phyloP scores from a whole-genome alignment of 2,329 filamentous ascomycete species.

The Aspergillus sclerotialis region DNA sequence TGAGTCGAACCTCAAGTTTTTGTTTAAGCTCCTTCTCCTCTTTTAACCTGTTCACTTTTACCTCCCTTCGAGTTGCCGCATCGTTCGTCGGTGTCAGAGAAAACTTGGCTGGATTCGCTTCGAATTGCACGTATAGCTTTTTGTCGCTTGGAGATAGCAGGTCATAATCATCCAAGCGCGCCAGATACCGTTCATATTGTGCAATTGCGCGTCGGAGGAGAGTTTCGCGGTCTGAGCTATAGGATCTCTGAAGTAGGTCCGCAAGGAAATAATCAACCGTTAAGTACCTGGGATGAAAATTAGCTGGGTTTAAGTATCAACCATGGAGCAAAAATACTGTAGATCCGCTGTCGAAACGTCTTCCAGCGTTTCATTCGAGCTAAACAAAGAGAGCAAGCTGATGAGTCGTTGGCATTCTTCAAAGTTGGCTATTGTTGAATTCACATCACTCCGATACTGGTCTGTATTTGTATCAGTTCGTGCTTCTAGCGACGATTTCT shows the following conservation, averaged over 20 bases:
- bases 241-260: constrained; percentile 63
- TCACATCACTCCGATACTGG: constrained; percentile 61
- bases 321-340: constrained; percentile 46
- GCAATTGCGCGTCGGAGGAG: constrained; percentile 58
- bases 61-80: constrained; percentile 64
- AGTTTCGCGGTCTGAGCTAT: constrained; percentile 57
- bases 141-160: constrained; percentile 60
- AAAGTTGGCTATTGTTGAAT: constrained; percentile 62
- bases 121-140: constrained; percentile 65
- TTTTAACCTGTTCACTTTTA: constrained; percentile 79
- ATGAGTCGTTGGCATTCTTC: constrained; percentile 65
- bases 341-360: constrained; percentile 80
- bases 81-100: constrained; percentile 61
- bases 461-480: constrained; percentile 59
- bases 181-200: constrained; percentile 72
- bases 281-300: constrained; percentile 53
- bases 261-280: constrained; percentile 71
- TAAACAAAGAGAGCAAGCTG: constrained; percentile 72
- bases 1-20: constrained; percentile 60
- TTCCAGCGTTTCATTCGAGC: constrained; percentile 79
- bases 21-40: constrained; percentile 79
- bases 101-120: constrained; percentile 65
- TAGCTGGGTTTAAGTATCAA: constrained; percentile 8
- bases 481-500: constrained; percentile 53
- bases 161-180: constrained; percentile 69